Evolutionary conservation across 345 rosid genomes (phyloP).

Genomic region (Salix dunnii): DNA sequence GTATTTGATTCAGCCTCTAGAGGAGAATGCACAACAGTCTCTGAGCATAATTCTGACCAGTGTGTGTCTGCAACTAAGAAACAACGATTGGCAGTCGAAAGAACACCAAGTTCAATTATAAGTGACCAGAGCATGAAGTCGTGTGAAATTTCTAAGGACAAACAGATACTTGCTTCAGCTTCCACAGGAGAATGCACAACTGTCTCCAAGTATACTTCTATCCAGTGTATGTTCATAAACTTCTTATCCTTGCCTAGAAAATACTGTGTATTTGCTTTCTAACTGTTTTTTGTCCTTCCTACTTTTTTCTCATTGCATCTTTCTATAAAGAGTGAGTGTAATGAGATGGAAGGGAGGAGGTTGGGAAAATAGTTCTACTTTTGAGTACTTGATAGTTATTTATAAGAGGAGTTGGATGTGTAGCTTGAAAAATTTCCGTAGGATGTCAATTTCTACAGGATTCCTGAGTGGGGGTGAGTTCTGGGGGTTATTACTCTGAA

Average conservation of each 20-base stretch:
- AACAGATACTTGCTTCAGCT: constrained; percentile 19
- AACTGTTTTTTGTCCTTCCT: not conserved
- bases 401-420: not conserved
- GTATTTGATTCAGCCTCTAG: constrained; percentile 16
- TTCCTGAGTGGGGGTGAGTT: not conserved
- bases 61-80: constrained; percentile 11
- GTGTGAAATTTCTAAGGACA: constrained; percentile 18
- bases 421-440: not conserved
- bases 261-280: not conserved
- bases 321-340: not conserved
- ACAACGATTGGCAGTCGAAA: not conserved
- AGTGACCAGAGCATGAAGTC: constrained; percentile 24
- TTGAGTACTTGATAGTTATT: not conserved
- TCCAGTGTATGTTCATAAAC: constrained; percentile 19
- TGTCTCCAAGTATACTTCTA: constrained; percentile 5
- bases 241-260: not conserved
- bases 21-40: constrained; percentile 19
- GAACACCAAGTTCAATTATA: constrained; percentile 10
- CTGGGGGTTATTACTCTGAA: not conserved
- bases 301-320: too few relatives aligned
- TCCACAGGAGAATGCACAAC: constrained; percentile 21
- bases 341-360: not conserved
- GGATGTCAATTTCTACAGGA: not conserved
- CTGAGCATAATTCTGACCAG: constrained; percentile 16
- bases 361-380: not conserved